A percentile compares a stretch with the other conserved stretches of the same genome.
Evolutionary conservation across 768 basidiomycete genomes (phyloP).

Genomic region (Paxillus involutus): DNA sequence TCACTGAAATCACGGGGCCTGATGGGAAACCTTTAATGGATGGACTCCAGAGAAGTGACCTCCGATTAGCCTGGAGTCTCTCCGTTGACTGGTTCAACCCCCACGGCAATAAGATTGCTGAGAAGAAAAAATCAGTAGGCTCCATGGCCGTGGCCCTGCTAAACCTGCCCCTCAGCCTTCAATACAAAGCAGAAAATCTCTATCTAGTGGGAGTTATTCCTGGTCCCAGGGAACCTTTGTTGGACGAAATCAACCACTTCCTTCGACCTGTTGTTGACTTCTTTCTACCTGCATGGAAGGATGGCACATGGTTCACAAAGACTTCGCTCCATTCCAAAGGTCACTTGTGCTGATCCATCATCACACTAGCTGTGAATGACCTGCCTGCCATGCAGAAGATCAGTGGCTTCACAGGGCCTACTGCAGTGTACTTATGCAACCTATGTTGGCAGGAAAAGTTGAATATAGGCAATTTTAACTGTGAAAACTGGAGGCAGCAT

Average conservation of each 20-base stretch:
- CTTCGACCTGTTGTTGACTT: slow-evolving; percentile 34
- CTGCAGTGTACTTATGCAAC: too few species aligned
- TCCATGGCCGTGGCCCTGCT: slow-evolving; percentile 15
- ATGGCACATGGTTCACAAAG: slow-evolving; percentile 23
- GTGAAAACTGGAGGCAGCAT: too few species aligned
- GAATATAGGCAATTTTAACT: too few species aligned
- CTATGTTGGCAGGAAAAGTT: too few species aligned
- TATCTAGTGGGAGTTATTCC: slow-evolving; percentile 37
- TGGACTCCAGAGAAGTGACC: slow-evolving; percentile 3
- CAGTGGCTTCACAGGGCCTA: too few species aligned
- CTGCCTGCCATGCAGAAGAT: too few species aligned
- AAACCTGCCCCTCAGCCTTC: slow-evolving; percentile 19
- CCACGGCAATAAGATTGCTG: slow-evolving; percentile 19
- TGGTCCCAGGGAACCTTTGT: slow-evolving; percentile 33
- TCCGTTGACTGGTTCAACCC: slow-evolving; percentile 31
- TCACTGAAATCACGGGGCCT: slow-evolving; percentile 22
- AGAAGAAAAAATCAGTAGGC: slow-evolving; percentile 9
- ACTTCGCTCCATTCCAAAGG: too few species aligned
- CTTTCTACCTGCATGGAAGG: slow-evolving; percentile 30
- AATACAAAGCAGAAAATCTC: slow-evolving; percentile 32
- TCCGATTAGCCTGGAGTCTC: slow-evolving; percentile 20
- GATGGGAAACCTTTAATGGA: slow-evolving; percentile 26
- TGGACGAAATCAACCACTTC: slow-evolving; percentile 33
- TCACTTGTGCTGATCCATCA: too few species aligned
- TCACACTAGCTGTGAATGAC: too few species aligned